Base-by-base conservation (phyloP, 1,284 basidiomycete genomes). In the Macrocybe sp. region DNA sequence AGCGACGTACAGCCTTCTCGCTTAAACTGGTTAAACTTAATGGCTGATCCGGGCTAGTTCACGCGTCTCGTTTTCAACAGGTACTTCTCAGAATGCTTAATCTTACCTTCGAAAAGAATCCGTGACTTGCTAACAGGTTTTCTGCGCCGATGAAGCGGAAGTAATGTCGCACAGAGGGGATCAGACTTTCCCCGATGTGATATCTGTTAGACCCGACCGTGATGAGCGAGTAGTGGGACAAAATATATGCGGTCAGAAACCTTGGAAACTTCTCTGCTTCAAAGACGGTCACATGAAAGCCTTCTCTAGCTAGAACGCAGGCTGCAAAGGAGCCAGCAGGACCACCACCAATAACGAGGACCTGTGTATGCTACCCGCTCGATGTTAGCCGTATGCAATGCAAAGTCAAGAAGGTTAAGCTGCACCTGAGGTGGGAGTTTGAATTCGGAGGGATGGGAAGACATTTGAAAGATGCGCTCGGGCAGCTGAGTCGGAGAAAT, bases 261-360 rank as follows among this genome's bases (percentile, higher is more conserved):
- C 85, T 71, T 41, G 86, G 87, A 61, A 88, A 89, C 55, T 79
- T 76, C 22, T 76, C 70, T 11, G 79, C 73, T 64, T 89, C 86
- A 35, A 89, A 67, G 16, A 89, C 57, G 12, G 79, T 80, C 47
- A 87, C 85, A 45, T 81, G 67, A 38, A 85, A 60, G 2, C 87
- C 86, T 64, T 89, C 87, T 37, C 81, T 68, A 3, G 83, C 81
- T 11, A 89, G 75, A 33, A 73, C 80, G n/a, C 81, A 70, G 2
- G 85, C 85, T 38, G 83, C 73, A 59, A 86, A 89, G 50, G 78
- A 79, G 29, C 86, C 86, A 12, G 78, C 79, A 7, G 86, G 86
- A n/a, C 87, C 87, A 43, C 77, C 80, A n/a, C 80, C 79, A 14
- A 82, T 62, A 38, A 82, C 62, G 12, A 82, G 74, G 43, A 81